Evolutionary conservation across 1,284 basidiomycete species (phyloP).

Genomic region (Veloboletus limbatus): DNA sequence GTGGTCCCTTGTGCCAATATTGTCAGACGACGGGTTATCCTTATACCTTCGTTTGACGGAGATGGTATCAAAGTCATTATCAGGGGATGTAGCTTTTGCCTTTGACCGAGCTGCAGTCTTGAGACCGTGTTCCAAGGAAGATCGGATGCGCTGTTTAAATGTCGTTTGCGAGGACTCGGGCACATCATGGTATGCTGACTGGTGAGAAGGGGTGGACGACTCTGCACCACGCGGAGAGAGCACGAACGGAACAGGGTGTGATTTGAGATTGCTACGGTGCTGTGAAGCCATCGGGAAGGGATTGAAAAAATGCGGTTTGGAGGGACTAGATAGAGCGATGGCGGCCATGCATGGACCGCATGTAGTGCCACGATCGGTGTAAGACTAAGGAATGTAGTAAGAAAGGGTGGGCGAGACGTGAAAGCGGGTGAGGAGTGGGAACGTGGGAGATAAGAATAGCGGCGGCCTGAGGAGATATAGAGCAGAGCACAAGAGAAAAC

Average conservation of each 20-base stretch:
- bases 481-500: constrained; percentile 1
- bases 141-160: constrained; percentile 57
- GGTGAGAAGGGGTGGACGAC: constrained; percentile 27
- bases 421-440: constrained; percentile 13
- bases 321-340: constrained; percentile 39
- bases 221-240: constrained; percentile 46
- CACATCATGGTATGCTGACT: constrained; percentile 21
- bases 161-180: constrained; percentile 48
- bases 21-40: constrained; percentile 37
- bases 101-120: constrained; percentile 59
- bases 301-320: constrained; percentile 43
- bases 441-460: constrained; percentile 19
- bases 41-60: constrained; percentile 44
- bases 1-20: constrained; percentile 25
- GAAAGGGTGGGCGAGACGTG: constrained; percentile 8
- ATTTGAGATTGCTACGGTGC: constrained; percentile 38
- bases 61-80: constrained; percentile 43
- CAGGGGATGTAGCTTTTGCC: constrained; percentile 21
- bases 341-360: constrained; percentile 46
- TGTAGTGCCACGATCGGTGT: constrained; percentile 23
- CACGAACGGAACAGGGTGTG: constrained; percentile 33
- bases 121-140: constrained; percentile 63
- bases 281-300: constrained; percentile 49
- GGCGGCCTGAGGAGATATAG: constrained; percentile 18
- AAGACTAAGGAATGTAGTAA: constrained; percentile 12